A percentile compares a stretch with the other conserved stretches of the same genome.
phyloP scores from a whole-genome alignment of 108 stramenopile genomes.

The Schizochytrium sp. region DNA sequence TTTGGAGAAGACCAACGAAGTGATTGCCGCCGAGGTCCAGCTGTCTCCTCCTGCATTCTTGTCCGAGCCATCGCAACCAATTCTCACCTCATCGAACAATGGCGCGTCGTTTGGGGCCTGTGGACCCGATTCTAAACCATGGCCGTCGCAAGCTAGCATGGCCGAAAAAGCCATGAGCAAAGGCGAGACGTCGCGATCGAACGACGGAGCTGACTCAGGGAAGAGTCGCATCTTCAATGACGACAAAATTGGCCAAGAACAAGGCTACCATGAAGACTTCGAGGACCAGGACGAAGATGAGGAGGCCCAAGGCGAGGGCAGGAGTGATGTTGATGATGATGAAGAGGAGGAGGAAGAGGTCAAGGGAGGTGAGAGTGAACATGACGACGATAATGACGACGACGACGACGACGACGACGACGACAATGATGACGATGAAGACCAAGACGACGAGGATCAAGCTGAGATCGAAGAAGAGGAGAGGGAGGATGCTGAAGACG shows the following conservation, averaged over 20 bases:
- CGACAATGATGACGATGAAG: not conserved
- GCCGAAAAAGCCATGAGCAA: not conserved
- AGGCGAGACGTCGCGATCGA: not conserved
- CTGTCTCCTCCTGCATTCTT: not conserved
- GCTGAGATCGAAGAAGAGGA: not conserved
- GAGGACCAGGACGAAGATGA: no score
- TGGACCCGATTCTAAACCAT: not conserved
- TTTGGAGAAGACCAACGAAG: not conserved
- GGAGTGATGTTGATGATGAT: not conserved
- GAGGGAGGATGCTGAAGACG: not conserved
- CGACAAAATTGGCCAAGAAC: not conserved
- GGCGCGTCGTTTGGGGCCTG: not conserved
- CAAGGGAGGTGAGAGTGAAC: not conserved
- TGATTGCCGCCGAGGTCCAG: not conserved
- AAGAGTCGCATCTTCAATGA: not conserved
- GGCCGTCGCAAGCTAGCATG: not conserved
- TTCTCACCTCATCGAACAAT: not conserved
- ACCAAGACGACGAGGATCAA: not conserved
- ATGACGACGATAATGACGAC: not conserved
- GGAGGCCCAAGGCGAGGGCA: not conserved
- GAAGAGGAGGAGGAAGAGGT: not conserved
- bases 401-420: not conserved
- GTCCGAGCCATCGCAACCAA: not conserved
- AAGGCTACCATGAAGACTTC: not conserved
- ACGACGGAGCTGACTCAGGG: not conserved